Evolutionary conservation across 2,329 filamentous ascomycete species (phyloP).

Genomic region (Rhynchosporium agropyri): DNA sequence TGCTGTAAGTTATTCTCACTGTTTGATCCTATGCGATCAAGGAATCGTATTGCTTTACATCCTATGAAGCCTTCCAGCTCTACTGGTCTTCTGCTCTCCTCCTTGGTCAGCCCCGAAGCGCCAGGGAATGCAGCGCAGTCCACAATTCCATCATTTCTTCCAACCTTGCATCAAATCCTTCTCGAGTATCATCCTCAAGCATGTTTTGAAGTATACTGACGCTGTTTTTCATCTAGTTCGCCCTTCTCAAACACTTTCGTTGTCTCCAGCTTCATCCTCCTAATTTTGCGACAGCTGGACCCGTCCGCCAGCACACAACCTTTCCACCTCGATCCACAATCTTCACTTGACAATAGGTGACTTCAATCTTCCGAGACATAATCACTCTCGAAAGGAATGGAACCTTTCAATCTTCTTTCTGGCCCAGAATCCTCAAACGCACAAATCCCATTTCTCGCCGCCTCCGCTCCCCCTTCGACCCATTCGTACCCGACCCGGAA

Average conservation of each 20-base stretch:
- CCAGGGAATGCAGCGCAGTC: constrained; percentile 27
- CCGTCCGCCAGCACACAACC: constrained; percentile 26
- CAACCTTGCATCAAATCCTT: constrained; percentile 35
- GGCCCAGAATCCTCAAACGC: constrained; percentile 33
- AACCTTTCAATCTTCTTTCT: constrained; percentile 35
- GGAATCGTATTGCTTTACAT: constrained; percentile 28
- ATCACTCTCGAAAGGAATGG: constrained; percentile 25
- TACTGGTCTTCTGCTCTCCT: constrained; percentile 27
- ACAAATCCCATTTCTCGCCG: constrained; percentile 35
- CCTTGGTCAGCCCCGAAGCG: constrained; percentile 35
- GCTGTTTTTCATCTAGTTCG: constrained; percentile 27
- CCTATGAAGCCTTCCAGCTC: constrained; percentile 22
- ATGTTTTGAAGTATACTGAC: constrained; percentile 34
- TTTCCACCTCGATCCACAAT: constrained; percentile 26
- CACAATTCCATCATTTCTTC: constrained; percentile 38
- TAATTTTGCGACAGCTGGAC: constrained; percentile 38
- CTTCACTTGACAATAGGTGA: constrained; percentile 24
- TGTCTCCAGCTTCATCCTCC: constrained; percentile 30
- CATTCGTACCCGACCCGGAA: constrained; percentile 38
- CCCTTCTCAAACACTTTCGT: constrained; percentile 31
- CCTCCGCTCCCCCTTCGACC: constrained; percentile 31
- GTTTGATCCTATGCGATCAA: constrained; percentile 42
- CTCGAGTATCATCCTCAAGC: constrained; percentile 29
- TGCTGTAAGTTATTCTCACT: constrained; percentile 40
- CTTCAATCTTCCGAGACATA: constrained; percentile 24